These are phyloP conservation scores for Fusarium incarnatum DNA, from an alignment of 2,329 filamentous ascomycete genomes.

Conservation along the genomic window DNA sequence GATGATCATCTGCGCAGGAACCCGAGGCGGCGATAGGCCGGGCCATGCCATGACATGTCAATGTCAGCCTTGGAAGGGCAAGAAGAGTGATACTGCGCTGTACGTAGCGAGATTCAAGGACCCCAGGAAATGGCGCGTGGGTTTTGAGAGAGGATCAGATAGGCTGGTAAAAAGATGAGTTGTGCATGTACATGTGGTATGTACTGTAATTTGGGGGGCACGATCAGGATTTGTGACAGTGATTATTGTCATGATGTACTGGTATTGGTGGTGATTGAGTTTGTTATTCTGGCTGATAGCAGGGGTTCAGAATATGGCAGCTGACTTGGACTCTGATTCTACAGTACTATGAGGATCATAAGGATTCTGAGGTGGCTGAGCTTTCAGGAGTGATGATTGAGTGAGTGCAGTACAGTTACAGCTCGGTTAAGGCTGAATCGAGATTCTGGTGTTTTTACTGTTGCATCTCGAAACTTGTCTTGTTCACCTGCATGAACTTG, in stretches of 20 bases:
- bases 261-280: constrained; percentile 9
- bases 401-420: neutral
- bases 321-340: constrained; percentile 4
- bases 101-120: constrained; percentile 7
- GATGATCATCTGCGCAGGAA: constrained; percentile 50
- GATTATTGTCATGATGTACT: constrained; percentile 14
- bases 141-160: constrained; percentile 11
- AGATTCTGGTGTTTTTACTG: constrained; percentile 20
- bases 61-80: constrained; percentile 16
- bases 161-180: neutral
- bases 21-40: constrained; percentile 45
- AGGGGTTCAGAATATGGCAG: constrained; percentile 12
- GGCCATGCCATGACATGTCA: constrained; percentile 12
- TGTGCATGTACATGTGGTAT: constrained; percentile 13
- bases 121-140: constrained; percentile 41
- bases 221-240: constrained; percentile 10
- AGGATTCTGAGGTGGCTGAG: constrained; percentile 15
- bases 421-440: constrained; percentile 22
- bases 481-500: constrained; percentile 23
- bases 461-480: constrained; percentile 26
- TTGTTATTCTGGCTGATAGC: constrained; percentile 15
- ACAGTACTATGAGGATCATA: neutral
- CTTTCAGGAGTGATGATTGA: constrained; percentile 2
- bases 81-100: constrained; percentile 5
- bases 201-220: constrained; percentile 12